Base-by-base conservation (phyloP, 345 rosid genomes). In the Citrus reticulata region DNA sequence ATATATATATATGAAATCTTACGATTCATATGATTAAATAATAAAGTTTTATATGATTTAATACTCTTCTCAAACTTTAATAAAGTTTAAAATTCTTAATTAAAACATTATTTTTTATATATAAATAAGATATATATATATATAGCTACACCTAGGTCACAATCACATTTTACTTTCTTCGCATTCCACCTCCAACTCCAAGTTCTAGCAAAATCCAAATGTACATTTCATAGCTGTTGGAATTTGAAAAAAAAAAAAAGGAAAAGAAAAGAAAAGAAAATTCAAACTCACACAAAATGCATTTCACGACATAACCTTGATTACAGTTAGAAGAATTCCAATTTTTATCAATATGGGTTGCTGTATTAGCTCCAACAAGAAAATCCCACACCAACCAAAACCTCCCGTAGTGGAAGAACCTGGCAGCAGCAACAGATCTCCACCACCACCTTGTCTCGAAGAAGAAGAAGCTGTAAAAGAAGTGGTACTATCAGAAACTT, bases 391-490 rank as follows among this genome's bases (percentile, higher is more conserved):
- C 29, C 82, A 70, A 42, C 79, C 84, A 39, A 72, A 69, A 19
- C 64, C 72, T 16, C 42, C 79, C 22, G 58, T 19, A 54, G 11
- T 68, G 62, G 55, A 27, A 32, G 19, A 65, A 78, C 42, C 70
- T 42, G 27, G 34, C 55, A 10, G 9, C 70, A 42, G 29, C 71
- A 42, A 37, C 73, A n/a, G 72, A 69, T 46, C 64, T 35, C 69
- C 85, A 5, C 78, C 84, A 29, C 78, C 85, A 34, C 73, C 85
- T 35, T 49, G 81, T 20, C 76, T 83, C 13, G 98, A 90, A 74
- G 92, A 90, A 87, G 42, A 92, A 87, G 98, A 92, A 82, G 79
- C 86, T 10, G 93, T 92, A 2, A 90, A 91, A 78, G 93, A 93
- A 85, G 91, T 87, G 6, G 87, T 92, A 16, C 88, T 88, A 42